phyloP scores from a whole-genome alignment of 306 rosid genomes.

The Cucurbita ficifolia region DNA sequence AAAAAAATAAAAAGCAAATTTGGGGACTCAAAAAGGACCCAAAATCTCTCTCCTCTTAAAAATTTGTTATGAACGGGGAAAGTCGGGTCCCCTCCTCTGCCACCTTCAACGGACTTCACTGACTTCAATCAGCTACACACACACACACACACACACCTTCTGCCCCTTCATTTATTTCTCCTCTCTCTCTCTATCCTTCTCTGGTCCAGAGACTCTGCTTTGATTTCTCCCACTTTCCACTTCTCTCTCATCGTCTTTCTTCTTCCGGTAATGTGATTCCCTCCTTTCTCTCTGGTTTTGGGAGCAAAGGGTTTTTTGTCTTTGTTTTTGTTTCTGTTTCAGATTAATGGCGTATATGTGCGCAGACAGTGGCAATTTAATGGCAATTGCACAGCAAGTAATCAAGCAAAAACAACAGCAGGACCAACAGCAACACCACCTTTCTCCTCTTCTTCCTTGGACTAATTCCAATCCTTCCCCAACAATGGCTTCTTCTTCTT shows the following conservation, averaged over 20 bases:
- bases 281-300: neutral
- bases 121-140: neutral
- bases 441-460: constrained; percentile 45
- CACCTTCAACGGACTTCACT: neutral
- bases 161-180: neutral
- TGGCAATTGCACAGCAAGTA: constrained; percentile 96
- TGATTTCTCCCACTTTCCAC: neutral
- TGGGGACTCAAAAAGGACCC: neutral
- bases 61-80: neutral
- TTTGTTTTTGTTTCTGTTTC: neutral
- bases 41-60: neutral
- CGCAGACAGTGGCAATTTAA: constrained; percentile 85
- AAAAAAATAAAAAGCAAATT: neutral
- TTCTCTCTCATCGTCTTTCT: neutral
- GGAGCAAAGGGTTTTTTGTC: no score
- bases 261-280: constrained; percentile 2
- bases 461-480: neutral
- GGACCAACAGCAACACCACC: constrained; percentile 24
- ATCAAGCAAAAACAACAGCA: constrained; percentile 79
- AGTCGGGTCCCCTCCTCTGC: neutral
- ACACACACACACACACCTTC: neutral
- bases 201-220: neutral
- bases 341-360: constrained; percentile 63
- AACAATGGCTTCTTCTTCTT: neutral
- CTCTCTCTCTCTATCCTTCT: neutral